Evolutionary conservation across 75 land plant genomes (phyloP), one percentile per base, ranked within the genome.

Genomic region (Cryptomeria japonica): DNA sequence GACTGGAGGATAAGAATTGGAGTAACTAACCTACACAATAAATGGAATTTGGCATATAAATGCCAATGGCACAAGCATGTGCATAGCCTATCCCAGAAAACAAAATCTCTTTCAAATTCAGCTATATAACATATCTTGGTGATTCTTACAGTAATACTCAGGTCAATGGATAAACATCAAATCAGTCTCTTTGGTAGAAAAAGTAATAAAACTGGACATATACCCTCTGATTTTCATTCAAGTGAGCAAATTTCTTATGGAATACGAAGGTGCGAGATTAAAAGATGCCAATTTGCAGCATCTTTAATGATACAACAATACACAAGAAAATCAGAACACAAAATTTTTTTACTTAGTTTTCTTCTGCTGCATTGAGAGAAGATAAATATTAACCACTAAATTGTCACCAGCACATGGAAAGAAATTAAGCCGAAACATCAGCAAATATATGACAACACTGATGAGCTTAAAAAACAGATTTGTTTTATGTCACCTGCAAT

Each of bases 401-500:
- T 80, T 42, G 83, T 32, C 28, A 80, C 49, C 32, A 44, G 44
- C 44, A 11, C 7, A 25, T 80, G 49, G 47, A 80, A 80, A 80
- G 14, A 22, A 9, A 80, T 28, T 28, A 44, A 46, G 51, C 34
- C 46, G 31, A 28, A 82, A 28, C 84, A 82, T 82, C 49, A 46
- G 49, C 84, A 28, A 82, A 82, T 82, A 82, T 42, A 28, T 82
- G 31, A 44, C 84, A 82, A 82, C 47, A 82, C 47, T 44, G 84
- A 82, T 42, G 51, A 44, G 46, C 77, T 75, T 75, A 10, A 12
- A 73, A 75, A 34, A 75, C 37, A 44, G 84, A 31, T 82, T 82
- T 82, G 49, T 46, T 82, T n/a, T 44, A 46, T 82, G 84, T 82
- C 84, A 82, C 84, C 84, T 82, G 84, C 49, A 25, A 28, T 82